Evolutionary conservation across 371 early-diverging fungal species (phyloP).

Genomic region (Apophysomyces sp.): DNA sequence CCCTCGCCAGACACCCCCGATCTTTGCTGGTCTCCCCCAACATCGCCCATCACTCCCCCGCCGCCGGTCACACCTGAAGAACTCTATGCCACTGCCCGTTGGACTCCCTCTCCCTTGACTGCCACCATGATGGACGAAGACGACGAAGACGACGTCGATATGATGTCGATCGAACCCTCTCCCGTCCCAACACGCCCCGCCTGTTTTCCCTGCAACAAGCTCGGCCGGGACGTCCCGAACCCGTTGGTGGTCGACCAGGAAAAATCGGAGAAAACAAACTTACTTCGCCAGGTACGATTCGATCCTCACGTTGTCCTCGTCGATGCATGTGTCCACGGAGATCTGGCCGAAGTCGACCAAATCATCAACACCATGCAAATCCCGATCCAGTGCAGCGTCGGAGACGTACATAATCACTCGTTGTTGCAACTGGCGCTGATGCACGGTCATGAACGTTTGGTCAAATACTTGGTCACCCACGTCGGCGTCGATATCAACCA

Average conservation of each 20-base stretch:
- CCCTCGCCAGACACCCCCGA: neutral
- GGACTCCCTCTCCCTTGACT: slow-evolving; percentile 6
- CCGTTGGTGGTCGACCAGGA: neutral
- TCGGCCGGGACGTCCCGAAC: neutral
- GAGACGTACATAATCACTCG: slow-evolving; percentile 17
- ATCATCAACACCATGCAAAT: neutral
- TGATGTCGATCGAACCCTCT: slow-evolving; percentile 7
- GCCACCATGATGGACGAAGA: neutral
- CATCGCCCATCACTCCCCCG: slow-evolving; percentile 13
- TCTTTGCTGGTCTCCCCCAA: slow-evolving; percentile 11
- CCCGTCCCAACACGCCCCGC: slow-evolving; percentile 3
- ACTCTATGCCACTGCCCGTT: neutral
- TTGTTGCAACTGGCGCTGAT: slow-evolving; percentile 38
- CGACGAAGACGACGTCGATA: neutral
- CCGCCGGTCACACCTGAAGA: slow-evolving; percentile 10
- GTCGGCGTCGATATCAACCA: slow-evolving; percentile 36
- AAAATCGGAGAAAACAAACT: slow-evolving; percentile 14
- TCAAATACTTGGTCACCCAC: slow-evolving; percentile 13
- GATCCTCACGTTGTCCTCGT: slow-evolving; percentile 32
- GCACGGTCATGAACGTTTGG: slow-evolving; percentile 36
- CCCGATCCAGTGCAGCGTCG: neutral
- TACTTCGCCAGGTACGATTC: slow-evolving; percentile 33
- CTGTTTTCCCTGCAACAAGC: slow-evolving; percentile 4
- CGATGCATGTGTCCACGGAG: slow-evolving; percentile 44
- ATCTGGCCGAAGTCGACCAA: slow-evolving; percentile 19